Conservation (phyloP, 176 grass and related monocot species). For the Musa beccarii region DNA sequence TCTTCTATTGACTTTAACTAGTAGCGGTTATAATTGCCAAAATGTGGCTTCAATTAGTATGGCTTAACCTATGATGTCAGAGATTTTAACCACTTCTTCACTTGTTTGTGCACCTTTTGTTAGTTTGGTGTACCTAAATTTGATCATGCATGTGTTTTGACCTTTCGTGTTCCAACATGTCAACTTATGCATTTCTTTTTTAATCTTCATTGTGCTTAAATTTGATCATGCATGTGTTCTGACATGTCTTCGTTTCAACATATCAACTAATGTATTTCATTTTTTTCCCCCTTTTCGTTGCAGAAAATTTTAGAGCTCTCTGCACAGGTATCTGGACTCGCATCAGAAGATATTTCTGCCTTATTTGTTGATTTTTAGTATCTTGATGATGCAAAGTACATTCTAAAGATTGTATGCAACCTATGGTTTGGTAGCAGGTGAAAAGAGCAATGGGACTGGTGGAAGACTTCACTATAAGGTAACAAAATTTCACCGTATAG, state of each 20-base stretch:
- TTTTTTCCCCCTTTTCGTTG: slow-evolving; percentile 9
- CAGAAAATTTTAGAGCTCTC: slow-evolving; percentile 96
- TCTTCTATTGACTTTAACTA: too few species aligned
- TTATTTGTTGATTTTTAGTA: background rate
- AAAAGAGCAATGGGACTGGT: slow-evolving; percentile 55
- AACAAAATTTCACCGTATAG: slow-evolving; percentile 81
- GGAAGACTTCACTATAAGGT: slow-evolving; percentile 89
- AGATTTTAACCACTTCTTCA: too few species aligned
- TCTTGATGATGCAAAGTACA: background rate
- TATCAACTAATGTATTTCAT: background rate
- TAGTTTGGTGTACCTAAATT: background rate
- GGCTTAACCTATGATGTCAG: too few species aligned
- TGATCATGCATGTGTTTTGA: background rate
- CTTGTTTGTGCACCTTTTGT: too few species aligned
- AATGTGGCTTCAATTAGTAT: too few species aligned
- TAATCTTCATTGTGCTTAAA: background rate
- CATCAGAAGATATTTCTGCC: slow-evolving; percentile 1
- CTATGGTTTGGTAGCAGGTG: slow-evolving; percentile 38
- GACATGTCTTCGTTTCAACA: background rate
- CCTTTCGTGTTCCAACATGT: background rate
- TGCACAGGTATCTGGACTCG: slow-evolving; percentile 60
- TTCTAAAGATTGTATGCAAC: slow-evolving; percentile 1
- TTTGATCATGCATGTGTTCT: background rate
- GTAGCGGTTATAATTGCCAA: too few species aligned
- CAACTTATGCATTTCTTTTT: background rate